Percentiles rank a stretch among this genome's conserved stretches.
Conservation (phyloP, 768 basidiomycete species). For the Suillus decipiens region DNA sequence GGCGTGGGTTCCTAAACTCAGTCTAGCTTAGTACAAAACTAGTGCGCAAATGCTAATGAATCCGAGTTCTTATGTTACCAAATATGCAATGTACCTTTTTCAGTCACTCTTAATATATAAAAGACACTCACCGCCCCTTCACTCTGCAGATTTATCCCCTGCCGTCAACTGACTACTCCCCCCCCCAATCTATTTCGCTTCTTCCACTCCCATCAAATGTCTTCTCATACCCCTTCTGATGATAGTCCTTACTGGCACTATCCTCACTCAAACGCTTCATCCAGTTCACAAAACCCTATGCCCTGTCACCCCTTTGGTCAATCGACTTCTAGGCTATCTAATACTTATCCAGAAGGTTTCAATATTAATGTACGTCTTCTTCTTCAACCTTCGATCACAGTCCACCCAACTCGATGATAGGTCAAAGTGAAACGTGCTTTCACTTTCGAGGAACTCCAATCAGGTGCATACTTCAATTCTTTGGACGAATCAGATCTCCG, state of each 20-base stretch:
- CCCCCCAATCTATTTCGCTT: not conserved
- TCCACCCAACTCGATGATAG: slow-evolving; percentile 16
- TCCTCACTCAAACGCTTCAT: not conserved
- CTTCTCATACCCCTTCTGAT: slow-evolving; percentile 8
- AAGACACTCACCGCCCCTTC: slow-evolving; percentile 18
- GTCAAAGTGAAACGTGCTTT: slow-evolving; percentile 34
- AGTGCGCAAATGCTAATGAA: slow-evolving; percentile 16
- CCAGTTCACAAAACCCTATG: not conserved
- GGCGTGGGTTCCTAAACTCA: slow-evolving; percentile 32
- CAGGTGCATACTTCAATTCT: slow-evolving; percentile 30
- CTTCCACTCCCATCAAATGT: not conserved
- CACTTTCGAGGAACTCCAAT: slow-evolving; percentile 36
- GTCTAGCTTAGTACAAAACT: slow-evolving; percentile 22
- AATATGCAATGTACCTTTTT: slow-evolving; percentile 27
- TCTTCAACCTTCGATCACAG: not conserved
- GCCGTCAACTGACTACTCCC: slow-evolving; percentile 21
- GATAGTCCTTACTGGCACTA: not conserved
- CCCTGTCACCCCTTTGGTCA: not conserved
- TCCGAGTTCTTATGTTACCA: slow-evolving; percentile 20
- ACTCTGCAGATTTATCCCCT: slow-evolving; percentile 16
- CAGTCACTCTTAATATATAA: slow-evolving; percentile 25
- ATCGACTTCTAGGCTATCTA: slow-evolving; percentile 2
- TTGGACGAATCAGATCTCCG: slow-evolving; percentile 36
- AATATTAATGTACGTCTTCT: slow-evolving; percentile 23
- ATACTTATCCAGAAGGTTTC: slow-evolving; percentile 23